Base-by-base conservation (phyloP, 768 basidiomycete species). In the Boletus speciosus region DNA sequence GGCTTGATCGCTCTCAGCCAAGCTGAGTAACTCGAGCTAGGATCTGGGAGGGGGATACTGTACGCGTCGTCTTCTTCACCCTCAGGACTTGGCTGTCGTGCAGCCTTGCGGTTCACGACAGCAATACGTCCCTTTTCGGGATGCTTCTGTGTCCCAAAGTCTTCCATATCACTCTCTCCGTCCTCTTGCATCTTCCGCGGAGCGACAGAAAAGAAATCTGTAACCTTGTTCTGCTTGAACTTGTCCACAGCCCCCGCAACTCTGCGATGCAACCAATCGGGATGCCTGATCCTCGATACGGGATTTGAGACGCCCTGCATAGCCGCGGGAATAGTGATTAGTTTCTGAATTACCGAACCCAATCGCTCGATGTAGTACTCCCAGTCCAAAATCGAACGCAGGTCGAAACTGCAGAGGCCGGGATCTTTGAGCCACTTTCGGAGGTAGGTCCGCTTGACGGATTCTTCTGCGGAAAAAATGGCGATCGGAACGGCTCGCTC, bases 261-360 rank as follows among this genome's bases (percentile, higher is more conserved):
- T 42, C 97, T 81, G 42, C 90, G 86, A 71, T 90, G 88, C 42
- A 99, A 77, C 97, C 97, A 98, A 67, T 99, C 97, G 0, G 97
- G 97, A 73, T 99, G 97, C 25, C 86, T 86, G 57, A 98, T 87
- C 29, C 97, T 86, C 10, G 96, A 91, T 5, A 98, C 97, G 5
- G 97, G 97, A 66, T 99, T 99, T 5, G 91, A 71, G 46, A 99
- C 90, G 62, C 96, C 96, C 68, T 99, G 97, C 82, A 98, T 89
- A 1, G 97, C 97, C 7, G 97, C 97, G 8, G 97, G 97, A 62
- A 99, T 99, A 2, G 97, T 99, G 73, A 99, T 98, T 51, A 99
- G 76, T 64, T 99, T 99, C 72, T 99, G 97, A 54, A 99, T 94
- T 61, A 98, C 97, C 2, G 94, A 97, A 6, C 97, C 97, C 23